Base-by-base conservation (phyloP, 2,329 filamentous ascomycete species). In the Verticillium albo-atrum region DNA sequence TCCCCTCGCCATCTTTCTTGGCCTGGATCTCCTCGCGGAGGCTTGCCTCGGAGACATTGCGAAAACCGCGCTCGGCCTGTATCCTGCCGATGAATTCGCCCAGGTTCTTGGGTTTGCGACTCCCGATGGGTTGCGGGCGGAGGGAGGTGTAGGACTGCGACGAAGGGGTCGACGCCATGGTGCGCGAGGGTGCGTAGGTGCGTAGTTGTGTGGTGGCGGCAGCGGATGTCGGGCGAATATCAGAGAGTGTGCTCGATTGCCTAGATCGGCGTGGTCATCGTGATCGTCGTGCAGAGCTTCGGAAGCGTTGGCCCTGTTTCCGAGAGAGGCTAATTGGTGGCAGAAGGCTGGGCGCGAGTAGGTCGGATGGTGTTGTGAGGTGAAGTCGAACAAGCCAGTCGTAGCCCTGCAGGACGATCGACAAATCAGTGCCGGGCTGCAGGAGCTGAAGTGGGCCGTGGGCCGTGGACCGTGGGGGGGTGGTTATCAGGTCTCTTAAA, bases 51-150 rank as follows among this genome's bases (percentile, higher is more conserved):
- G 87, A 91, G 64, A 98, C 81, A 66, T 88, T 82, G 61, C 91
- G 88, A 71, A 98, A 96, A 26, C 91, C 90, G 61, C 90, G 88
- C 68, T 96, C 88, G 51, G 79, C 74, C 66, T 92, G 90, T 68
- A 97, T 89, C 65, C 93, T 91, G 60, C 83, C 78, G 65, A 97
- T 92, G 66, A 94, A 89, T 54, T 89, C 83, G 59, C 84, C 80
- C n/a, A 97, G 79, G 54, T 81, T 83, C 69, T 83, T 84, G 32
- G 82, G 80, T 68, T 78, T 80, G 68, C 77, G 83, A 75, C 78
- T 82, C 68, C 76, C 80, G 64, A 80, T 77, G 17, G 88, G 85
- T 79, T 82, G 85, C 50, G 89, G 84, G 60, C 85, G 84, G 60
- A 93, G 76, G 10, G 87, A 83, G 56, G 91, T 82, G 7, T 77